These are phyloP conservation scores for Saccharomycopsis phalli DNA, from an alignment of 1,139 yeast species.

Conservation along the genomic window DNA sequence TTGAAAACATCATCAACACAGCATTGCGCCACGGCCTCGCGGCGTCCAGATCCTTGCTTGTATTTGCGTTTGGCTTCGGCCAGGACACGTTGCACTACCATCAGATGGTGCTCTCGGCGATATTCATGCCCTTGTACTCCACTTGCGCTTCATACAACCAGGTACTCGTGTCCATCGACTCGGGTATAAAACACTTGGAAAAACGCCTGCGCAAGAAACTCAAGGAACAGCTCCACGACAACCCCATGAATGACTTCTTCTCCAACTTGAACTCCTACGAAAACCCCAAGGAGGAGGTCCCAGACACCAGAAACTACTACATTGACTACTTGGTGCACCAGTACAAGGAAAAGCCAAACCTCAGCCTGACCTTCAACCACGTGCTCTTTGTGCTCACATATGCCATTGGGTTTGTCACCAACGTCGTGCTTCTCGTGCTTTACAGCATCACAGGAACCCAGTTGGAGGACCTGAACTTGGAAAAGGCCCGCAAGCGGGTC, in stretches of 20 bases:
- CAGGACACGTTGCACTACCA: neutral
- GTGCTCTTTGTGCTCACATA: conserved; percentile 6
- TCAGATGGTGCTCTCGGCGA: conserved; percentile 2
- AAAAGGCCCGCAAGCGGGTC: conserved; percentile 9
- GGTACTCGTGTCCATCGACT: neutral
- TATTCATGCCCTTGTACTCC: conserved; percentile 1
- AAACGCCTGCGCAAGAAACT: conserved; percentile 3
- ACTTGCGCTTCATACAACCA: too few relatives aligned
- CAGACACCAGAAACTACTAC: conserved; percentile 6
- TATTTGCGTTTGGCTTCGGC: conserved; percentile 6
- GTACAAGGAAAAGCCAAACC: conserved; percentile 12
- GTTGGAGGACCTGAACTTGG: neutral
- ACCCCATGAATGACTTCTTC: conserved; percentile 4
- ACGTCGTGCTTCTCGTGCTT: conserved; percentile 5
- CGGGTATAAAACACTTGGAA: conserved; percentile 5
- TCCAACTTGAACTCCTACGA: conserved; percentile 1
- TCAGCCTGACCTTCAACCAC: conserved; percentile 9
- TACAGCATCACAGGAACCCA: conserved; percentile 3
- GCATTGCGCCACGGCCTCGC: neutral
- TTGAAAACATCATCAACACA: neutral
- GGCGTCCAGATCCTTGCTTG: neutral
- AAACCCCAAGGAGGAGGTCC: neutral
- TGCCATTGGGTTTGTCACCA: conserved; percentile 3
- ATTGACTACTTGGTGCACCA: conserved; percentile 14
- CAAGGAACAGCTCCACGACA: neutral